A percentile compares a stretch with the other conserved stretches of the same genome.
phyloP scores from a whole-genome alignment of 768 basidiomycete species.

The Panus rudis region DNA sequence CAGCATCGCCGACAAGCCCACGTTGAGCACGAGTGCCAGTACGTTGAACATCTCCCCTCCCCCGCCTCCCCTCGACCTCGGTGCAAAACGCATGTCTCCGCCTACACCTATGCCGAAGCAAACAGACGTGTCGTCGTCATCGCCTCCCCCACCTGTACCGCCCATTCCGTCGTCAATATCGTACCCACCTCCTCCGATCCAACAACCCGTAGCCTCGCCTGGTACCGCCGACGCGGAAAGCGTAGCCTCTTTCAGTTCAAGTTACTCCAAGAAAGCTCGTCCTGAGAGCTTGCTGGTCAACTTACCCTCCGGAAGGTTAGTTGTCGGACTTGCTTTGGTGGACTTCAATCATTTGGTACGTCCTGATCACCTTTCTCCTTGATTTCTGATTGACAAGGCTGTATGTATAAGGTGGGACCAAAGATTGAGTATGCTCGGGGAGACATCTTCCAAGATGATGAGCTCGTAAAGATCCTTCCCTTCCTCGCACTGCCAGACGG shows the following conservation, averaged over 20 bases:
- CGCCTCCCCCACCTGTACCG: not conserved
- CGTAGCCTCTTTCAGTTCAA: slow-evolving; percentile 56
- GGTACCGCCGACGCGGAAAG: slow-evolving; percentile 43
- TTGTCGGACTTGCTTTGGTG: slow-evolving; percentile 85
- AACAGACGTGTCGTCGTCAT: not conserved
- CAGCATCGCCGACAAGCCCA: slow-evolving; percentile 32
- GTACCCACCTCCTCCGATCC: slow-evolving; percentile 51
- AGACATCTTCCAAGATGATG: slow-evolving; percentile 78
- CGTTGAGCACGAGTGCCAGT: slow-evolving; percentile 15
- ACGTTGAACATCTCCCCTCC: not conserved
- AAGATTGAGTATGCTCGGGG: slow-evolving; percentile 80
- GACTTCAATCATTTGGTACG: slow-evolving; percentile 91
- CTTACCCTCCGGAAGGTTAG: slow-evolving; percentile 53
- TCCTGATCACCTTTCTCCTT: slow-evolving; percentile 5
- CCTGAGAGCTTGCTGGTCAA: slow-evolving; percentile 75
- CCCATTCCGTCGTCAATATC: slow-evolving; percentile 21
- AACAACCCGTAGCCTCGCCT: too few species aligned
- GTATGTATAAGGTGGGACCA: slow-evolving; percentile 79
- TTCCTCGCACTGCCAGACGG: slow-evolving; percentile 97
- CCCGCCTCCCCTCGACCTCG: not conserved
- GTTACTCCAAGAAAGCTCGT: slow-evolving; percentile 54
- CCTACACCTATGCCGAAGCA: too few species aligned
- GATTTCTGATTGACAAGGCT: not conserved
- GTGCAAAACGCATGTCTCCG: not conserved
- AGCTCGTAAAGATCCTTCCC: slow-evolving; percentile 78